These are phyloP conservation scores for Candida neerlandica DNA, from an alignment of 1,139 yeast genomes.

Conservation along the genomic window DNA sequence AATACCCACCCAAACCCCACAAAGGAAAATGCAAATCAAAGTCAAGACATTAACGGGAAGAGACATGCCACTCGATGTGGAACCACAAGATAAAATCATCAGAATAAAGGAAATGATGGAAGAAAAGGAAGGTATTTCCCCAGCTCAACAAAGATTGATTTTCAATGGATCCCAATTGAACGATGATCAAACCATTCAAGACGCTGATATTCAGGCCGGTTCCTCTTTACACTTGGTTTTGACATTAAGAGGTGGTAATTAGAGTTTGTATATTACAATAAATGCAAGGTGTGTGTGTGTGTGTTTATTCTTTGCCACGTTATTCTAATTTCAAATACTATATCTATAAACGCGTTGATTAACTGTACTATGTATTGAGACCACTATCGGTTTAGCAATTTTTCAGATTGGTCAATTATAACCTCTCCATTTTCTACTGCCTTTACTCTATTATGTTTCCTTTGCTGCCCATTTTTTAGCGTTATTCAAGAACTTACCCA, in stretches of 20 bases:
- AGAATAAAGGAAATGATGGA: slow-evolving; percentile 91
- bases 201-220: slow-evolving; percentile 72
- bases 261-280: slow-evolving; percentile 2
- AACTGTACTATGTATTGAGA: too few species aligned
- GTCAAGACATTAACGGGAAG: slow-evolving; percentile 81
- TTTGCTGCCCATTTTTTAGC: slow-evolving; percentile 63
- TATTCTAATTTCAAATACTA: neutral
- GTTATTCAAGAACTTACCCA: slow-evolving; percentile 59
- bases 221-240: slow-evolving; percentile 85
- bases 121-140: slow-evolving; percentile 97
- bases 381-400: too few species aligned
- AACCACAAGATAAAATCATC: slow-evolving; percentile 72
- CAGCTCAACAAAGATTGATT: slow-evolving; percentile 90
- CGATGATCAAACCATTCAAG: slow-evolving; percentile 70
- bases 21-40: slow-evolving; percentile 58
- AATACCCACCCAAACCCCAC: neutral
- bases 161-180: slow-evolving; percentile 91
- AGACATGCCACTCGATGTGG: slow-evolving; percentile 82
- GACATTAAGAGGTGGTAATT: slow-evolving; percentile 82
- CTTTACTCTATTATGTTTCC: neutral
- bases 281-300: neutral
- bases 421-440: neutral
- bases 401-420: too few species aligned
- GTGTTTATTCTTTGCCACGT: neutral
- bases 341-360: neutral